Conservation (phyloP, 163 green algal species). For the Chlorella variabilis region DNA sequence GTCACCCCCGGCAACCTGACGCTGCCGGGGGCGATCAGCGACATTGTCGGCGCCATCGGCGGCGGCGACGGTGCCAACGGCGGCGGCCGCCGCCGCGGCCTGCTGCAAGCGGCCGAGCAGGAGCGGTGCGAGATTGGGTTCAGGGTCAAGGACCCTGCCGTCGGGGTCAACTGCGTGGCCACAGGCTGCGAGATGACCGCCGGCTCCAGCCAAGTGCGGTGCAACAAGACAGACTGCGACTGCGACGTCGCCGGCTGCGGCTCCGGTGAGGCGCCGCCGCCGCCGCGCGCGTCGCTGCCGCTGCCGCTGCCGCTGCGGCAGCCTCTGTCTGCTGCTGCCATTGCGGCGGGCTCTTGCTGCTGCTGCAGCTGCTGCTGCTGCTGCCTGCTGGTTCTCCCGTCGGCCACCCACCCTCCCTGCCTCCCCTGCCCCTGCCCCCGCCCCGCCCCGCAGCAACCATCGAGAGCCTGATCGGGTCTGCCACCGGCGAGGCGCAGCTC, state of each 20-base stretch:
- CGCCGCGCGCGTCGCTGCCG: too few species aligned
- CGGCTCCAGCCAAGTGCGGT: constrained; percentile 27
- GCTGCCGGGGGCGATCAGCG: not conserved
- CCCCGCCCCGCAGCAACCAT: constrained; percentile 16
- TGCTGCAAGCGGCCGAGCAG: not conserved
- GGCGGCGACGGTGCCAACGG: not conserved
- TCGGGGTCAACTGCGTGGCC: constrained; percentile 16
- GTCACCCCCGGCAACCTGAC: too few species aligned
- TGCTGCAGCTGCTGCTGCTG: not conserved
- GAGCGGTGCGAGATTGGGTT: not conserved
- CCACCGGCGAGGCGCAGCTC: not conserved
- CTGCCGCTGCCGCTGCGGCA: not conserved
- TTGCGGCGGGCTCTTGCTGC: too few species aligned
- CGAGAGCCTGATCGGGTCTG: constrained; percentile 15
- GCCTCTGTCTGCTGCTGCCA: not conserved
- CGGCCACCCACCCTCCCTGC: not conserved
- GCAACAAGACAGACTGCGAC: constrained; percentile 28
- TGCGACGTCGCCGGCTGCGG: constrained; percentile 25
- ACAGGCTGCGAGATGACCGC: constrained; percentile 34
- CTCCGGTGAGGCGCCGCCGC: constrained; percentile 35
- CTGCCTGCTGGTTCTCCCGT: not conserved
- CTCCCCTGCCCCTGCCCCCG: not conserved
- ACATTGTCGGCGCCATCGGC: not conserved
- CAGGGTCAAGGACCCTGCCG: not conserved
- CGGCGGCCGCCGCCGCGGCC: not conserved